Base-by-base conservation (phyloP, 768 basidiomycete genomes). In the Trametes maxima region DNA sequence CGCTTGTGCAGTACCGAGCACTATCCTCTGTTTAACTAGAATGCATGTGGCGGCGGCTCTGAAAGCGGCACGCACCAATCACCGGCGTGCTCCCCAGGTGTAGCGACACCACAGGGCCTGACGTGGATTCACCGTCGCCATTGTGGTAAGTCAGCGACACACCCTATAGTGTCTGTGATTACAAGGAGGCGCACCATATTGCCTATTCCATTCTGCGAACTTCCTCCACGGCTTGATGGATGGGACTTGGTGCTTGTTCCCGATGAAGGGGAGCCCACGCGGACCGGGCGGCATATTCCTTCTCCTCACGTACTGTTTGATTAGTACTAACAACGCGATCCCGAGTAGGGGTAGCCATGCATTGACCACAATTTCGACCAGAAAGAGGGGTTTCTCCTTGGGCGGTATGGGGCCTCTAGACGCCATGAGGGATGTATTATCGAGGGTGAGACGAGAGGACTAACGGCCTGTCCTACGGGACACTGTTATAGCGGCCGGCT, bases 171-270 rank as follows among this genome's bases (percentile, higher is more conserved):
- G n/a, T n/a, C n/a, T n/a, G 4, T 43, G 43, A 24, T 42, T 50
- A 33, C 28, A 22, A 59, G 45, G 12, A 5, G 5, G 56, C 70
- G 19, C 55, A 81, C 82, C 82, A 63, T 82, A 81, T 59, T 74
- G 68, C 19, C 66, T 71, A 57, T 77, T 80, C 78, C 81, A 82
- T 47, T 79, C 76, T 24, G 76, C 74, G 60, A 82, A 83, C 67
- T 76, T 79, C 28, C 72, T 67, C 82, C 82, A 84, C 0, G 81
- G 80, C 63, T 81, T 79, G 24, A 74, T 60, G 3, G 66, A 57
- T 6, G 82, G 81, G 19, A 82, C 68, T 57, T 83, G 78, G 56
- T 79, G 74, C 39, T 71, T 68, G 65, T 82, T 84, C 0, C 82
- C 82, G 24, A 82, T 73, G 49, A 72, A 74, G 2, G 80, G 80